Base-by-base conservation (phyloP, 805 yeast species). In the Lipomyces spencermartinsiae region DNA sequence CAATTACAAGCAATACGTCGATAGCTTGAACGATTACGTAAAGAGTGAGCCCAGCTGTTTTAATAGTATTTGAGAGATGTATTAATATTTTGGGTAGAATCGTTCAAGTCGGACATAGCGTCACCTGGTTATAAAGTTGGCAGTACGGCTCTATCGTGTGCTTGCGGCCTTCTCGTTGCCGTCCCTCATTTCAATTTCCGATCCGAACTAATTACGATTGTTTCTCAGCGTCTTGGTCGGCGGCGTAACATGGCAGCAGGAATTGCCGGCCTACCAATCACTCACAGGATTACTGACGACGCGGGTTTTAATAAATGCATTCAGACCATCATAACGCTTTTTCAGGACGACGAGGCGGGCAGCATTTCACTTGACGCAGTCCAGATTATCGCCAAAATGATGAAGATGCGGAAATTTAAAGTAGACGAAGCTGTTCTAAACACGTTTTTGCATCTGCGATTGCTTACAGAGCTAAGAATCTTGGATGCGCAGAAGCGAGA, bases 401-500 rank as follows among this genome's bases (percentile, higher is more conserved):
- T 93, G 63, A 88, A 86, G 74, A 87, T 88, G 43, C 87, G 96
- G 74, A 86, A 87, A 59, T 95, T 83, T 77, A 86, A 89, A 69
- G 92, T 93, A 19, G 97, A 93, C 77, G 97, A 93, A 76, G 85
- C 91, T 25, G 93, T 91, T 2, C 74, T 94, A 43, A 90, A 90
- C 73, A 81, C 91, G 1, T 83, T 94, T 59, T 80, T 93, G 59
- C 88, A 94, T 1, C 78, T 93, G 70, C 71, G 81, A 5, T 74
- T 81, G 4, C 73, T 81, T 37, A 78, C 81, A 0, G 83, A 81
- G 61, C 76, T 81, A 19, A 55, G 55, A 4, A 14, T 56, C 8
- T 58, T 67, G 25, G 73, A 71, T 34, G 53, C 35, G n/a, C 61
- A 37, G 46, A 58, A 64, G 4, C 34, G 60, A 9, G 64, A 19